phyloP scores from a whole-genome alignment of 2,329 filamentous ascomycete genomes.

The Penicillium paneum region DNA sequence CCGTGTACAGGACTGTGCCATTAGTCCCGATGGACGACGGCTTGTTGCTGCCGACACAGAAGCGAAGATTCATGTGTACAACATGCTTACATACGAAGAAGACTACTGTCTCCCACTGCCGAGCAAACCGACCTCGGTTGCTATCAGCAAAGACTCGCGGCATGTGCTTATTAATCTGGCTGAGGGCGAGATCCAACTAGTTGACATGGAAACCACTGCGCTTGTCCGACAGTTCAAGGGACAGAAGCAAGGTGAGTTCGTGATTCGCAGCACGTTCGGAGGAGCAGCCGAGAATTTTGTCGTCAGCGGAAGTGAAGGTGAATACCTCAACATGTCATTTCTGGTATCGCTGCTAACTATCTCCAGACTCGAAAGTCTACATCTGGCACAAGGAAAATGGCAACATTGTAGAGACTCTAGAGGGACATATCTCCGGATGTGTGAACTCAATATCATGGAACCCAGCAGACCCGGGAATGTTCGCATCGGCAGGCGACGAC shows the following conservation, averaged over 20 bases:
- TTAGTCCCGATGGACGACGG: constrained; percentile 74
- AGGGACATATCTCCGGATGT: constrained; percentile 68
- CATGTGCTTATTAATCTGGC: constrained; percentile 79
- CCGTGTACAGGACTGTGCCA: constrained; percentile 78
- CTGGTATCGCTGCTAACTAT: constrained; percentile 19
- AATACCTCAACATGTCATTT: constrained; percentile 15
- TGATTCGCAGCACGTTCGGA: constrained; percentile 81
- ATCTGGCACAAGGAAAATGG: constrained; percentile 91
- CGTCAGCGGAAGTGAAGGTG: constrained; percentile 86
- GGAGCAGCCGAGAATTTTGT: constrained; percentile 91
- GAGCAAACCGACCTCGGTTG: constrained; percentile 71
- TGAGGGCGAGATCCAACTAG: constrained; percentile 71
- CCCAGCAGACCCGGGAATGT: constrained; percentile 74
- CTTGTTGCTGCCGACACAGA: constrained; percentile 74
- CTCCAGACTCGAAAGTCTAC: constrained; percentile 64
- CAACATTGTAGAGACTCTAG: constrained; percentile 68
- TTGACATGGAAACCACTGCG: constrained; percentile 71
- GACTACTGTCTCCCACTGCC: constrained; percentile 70
- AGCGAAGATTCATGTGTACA: constrained; percentile 74
- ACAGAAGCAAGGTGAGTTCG: constrained; percentile 68
- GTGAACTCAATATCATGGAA: constrained; percentile 92
- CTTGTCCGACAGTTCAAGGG: constrained; percentile 73
- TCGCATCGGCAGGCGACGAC: constrained; percentile 91
- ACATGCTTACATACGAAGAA: constrained; percentile 69
- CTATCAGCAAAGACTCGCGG: constrained; percentile 75